Evolutionary conservation across 1,139 yeast genomes (phyloP), one percentile per base, ranked within the genome.

Genomic region (Diutina siamensis): DNA sequence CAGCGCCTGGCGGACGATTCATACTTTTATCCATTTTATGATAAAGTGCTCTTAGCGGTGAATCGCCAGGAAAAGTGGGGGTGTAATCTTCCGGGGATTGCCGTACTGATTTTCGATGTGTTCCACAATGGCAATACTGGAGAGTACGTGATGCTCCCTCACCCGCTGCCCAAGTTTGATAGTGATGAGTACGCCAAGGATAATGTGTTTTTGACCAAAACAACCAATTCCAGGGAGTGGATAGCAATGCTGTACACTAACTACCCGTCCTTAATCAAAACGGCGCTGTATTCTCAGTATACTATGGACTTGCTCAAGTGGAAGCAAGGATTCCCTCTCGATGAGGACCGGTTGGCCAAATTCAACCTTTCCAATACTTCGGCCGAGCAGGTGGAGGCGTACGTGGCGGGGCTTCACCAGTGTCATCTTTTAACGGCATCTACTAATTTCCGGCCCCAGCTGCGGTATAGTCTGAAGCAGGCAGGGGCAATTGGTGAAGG

Each of bases 21-120:
- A 3, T 84, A 84, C 54, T 80, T 92, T 51, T 82, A 94, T 1
- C 95, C 97, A 1, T 78, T 86, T 56, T 86, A 83, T 57, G 94
- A 86, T 56, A 78, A 74, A 54, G 78, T 86, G 4, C 63, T 76
- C 46, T 67, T 73, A 51, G 92, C 94, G 0, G 73, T 85, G 28
- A 84, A 85, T 55, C 67, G 78, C 27, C 70, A 74, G 41, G 62
- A 76, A 20, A 72, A 77, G 47, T 92, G 98, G 98, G 78, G 84
- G 4, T 71, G 81, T 41, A 73, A 66, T 52, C 65, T 83, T 17
- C 84, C 89, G 0, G 72, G 80, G 13, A 73, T 82, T 46, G 82
- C 84, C 0, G 82, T 84, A 9, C 76, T 76, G 50, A 83, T 84
- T 1, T 84, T 85, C 62, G 95, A 86, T 57, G 74, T 85, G 1